A percentile compares a stretch with the other conserved stretches of the same genome.
These are phyloP conservation scores for Nephromyces sp. DNA, from an alignment of 169 alveolate genomes.

Conservation along the genomic window DNA sequence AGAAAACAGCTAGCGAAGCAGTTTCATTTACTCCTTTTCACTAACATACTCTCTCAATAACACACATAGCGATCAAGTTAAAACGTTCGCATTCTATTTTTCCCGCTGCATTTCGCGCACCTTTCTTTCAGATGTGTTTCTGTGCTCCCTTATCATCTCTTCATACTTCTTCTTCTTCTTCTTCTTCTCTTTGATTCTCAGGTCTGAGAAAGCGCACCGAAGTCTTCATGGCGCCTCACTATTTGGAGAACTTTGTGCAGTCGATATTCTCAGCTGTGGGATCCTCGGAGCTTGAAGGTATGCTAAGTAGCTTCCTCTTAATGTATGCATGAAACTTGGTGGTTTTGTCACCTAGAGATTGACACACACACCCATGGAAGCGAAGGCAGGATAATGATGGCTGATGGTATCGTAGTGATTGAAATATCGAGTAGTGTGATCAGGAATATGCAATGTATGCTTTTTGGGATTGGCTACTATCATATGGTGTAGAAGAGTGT, in stretches of 20 bases:
- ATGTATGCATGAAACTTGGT: neutral
- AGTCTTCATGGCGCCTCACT: constrained; percentile 31
- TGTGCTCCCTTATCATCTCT: neutral
- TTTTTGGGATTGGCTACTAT: no score
- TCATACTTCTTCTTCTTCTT: neutral
- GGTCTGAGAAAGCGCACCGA: constrained; percentile 41
- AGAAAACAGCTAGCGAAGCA: no score
- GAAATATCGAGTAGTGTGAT: neutral
- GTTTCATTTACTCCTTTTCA: no score
- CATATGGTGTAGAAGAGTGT: no score
- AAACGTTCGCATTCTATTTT: no score
- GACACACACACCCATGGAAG: neutral
- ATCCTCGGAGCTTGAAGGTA: neutral
- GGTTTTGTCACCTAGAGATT: neutral
- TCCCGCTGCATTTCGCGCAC: no score
- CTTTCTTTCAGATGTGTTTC: no score
- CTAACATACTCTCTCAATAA: no score
- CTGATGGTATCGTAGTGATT: neutral
- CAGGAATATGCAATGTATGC: neutral
- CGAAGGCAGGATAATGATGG: neutral
- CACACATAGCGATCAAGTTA: no score
- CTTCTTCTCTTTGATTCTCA: neutral
- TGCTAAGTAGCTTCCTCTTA: neutral
- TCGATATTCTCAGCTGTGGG: constrained; percentile 6
- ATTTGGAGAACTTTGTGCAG: constrained; percentile 42